Evolutionary conservation across 2,329 filamentous ascomycete genomes (phyloP).

Genomic region (Hypoxylon sp.): DNA sequence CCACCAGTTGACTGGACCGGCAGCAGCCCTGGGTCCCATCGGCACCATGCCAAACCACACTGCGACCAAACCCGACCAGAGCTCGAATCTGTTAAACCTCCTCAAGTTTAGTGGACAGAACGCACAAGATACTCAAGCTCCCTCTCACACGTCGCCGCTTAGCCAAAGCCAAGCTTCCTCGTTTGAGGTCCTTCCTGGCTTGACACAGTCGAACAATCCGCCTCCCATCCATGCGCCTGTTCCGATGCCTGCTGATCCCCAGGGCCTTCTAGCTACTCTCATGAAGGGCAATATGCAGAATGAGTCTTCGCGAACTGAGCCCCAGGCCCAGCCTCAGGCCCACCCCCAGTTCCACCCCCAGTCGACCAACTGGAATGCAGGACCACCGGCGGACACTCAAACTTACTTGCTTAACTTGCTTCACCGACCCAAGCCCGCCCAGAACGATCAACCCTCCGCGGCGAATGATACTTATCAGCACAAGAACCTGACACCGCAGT

Average conservation of each 20-base stretch:
- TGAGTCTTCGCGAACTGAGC: conserved; percentile 53
- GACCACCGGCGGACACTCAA: conserved; percentile 75
- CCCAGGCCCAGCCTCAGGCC: conserved; percentile 43
- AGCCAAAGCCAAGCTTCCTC: conserved; percentile 35
- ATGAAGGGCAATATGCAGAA: conserved; percentile 65
- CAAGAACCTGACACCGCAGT: conserved; percentile 56
- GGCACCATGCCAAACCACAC: conserved; percentile 53
- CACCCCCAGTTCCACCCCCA: conserved; percentile 40
- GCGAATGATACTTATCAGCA: conserved; percentile 55
- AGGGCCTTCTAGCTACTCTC: conserved; percentile 66
- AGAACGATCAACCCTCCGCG: conserved; percentile 59
- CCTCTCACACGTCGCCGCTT: conserved; percentile 41
- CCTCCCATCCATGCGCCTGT: conserved; percentile 64
- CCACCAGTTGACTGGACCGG: conserved; percentile 51
- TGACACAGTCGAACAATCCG: conserved; percentile 44
- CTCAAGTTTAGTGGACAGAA: conserved; percentile 65
- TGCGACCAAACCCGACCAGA: conserved; percentile 54
- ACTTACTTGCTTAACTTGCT: conserved; percentile 87
- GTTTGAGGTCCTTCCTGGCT: conserved; percentile 32
- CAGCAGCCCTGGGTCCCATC: conserved; percentile 60
- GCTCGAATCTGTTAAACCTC: conserved; percentile 65
- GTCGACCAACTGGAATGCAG: conserved; percentile 55
- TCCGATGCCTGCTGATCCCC: conserved; percentile 63
- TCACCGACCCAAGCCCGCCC: conserved; percentile 76
- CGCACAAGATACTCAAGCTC: conserved; percentile 48